These are phyloP conservation scores for Ambrosia trifida DNA, from an alignment of 129 eudicot species.

Conservation along the genomic window DNA sequence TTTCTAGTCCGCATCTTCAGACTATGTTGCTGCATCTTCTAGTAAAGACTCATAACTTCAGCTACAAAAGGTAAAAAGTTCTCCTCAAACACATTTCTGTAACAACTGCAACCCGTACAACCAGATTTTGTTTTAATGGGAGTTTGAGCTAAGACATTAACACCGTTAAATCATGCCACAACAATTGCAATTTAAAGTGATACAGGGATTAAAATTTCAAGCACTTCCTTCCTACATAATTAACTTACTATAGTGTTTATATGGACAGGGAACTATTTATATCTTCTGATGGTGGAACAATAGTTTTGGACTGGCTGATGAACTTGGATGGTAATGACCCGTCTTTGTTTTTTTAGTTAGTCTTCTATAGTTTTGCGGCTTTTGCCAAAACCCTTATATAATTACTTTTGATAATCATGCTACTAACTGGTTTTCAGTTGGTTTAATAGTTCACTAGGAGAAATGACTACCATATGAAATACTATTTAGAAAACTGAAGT, in stretches of 20 bases:
- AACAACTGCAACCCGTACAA: neutral
- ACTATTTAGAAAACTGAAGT: neutral
- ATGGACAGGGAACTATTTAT: conserved; percentile 57
- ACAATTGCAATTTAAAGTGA: neutral
- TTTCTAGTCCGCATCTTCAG: conserved; percentile 86
- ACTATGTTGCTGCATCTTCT: conserved; percentile 47
- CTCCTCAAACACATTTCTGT: neutral
- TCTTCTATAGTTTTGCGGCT: conserved; percentile 5
- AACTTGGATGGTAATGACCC: conserved; percentile 45
- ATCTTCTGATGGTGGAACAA: conserved; percentile 77
- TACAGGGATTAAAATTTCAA: neutral
- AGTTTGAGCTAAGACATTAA: neutral
- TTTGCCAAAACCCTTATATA: neutral
- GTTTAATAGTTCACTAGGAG: conserved; percentile 43
- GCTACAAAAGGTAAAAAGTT: conserved; percentile 58
- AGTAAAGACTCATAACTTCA: conserved; percentile 51
- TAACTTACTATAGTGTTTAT: neutral
- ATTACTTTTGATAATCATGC: neutral
- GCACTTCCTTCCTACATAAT: neutral
- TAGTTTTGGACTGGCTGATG: conserved; percentile 81
- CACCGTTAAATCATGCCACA: neutral
- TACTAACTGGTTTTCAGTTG: conserved; percentile 52
- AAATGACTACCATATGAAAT: neutral
- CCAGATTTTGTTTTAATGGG: neutral
- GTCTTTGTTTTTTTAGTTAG: conserved; percentile 9